Base-by-base conservation (phyloP, 2,329 filamentous ascomycete genomes). In the Trichoderma breve region DNA sequence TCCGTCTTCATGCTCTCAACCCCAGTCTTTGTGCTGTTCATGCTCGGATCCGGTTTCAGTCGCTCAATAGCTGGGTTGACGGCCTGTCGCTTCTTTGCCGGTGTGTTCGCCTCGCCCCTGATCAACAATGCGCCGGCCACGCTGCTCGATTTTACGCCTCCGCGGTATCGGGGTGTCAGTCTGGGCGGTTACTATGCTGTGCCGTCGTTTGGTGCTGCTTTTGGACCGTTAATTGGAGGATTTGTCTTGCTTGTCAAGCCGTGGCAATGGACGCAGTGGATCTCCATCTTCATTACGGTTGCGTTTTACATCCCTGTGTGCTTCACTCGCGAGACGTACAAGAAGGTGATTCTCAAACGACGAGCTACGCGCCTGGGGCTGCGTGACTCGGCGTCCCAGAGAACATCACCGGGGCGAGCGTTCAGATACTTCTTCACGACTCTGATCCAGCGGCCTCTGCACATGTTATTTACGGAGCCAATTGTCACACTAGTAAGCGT, bases 21-120 rank as follows among this genome's bases (percentile, higher is more conserved):
- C 0, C 82, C 93, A 0, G 79, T 89, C 1, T 89, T 94, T 18
- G 81, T 94, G 32, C 94, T 94, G 79, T 87, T 93, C 74, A 91
- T 95, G 73, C 91, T 92, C 1, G 92, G 91, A 73, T 92, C 92
- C 2, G 88, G 74, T 3, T 76, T 95, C 0, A 85, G 92, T 6
- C 84, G 89, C 75, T 94, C 93, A 74, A 91, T 94, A 28, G 86
- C 81, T 15, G 93, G 91, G 0, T 86, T 96, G 2, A 83, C 94
- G 6, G 90, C 92, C 18, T 93, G 90, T 77, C 88, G 93, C 47
- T 92, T 93, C 82, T 88, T 92, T 68, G 87, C 87, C 6, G 89
- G 89, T 47, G 80, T 87, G 7, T 91, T 90, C 76, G 89, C 89
- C 11, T 87, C 88, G 1, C 88, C 87, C 8, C 87, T 89, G 3